These are phyloP conservation scores for Astragalus glycyphyllos DNA, from an alignment of 306 rosid genomes.

Conservation along the genomic window DNA sequence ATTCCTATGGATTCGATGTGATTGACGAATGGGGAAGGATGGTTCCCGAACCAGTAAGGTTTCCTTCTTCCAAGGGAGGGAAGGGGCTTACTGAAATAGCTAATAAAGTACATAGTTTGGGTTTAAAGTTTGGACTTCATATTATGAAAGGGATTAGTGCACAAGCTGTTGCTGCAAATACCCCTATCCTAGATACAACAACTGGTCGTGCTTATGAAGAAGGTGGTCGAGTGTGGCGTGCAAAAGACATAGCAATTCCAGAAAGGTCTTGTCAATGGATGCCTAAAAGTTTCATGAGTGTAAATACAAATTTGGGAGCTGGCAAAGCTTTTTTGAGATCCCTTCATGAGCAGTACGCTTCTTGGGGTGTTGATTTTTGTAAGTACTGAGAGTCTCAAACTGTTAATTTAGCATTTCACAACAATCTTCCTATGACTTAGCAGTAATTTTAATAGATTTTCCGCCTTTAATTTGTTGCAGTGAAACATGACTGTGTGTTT, in stretches of 20 bases:
- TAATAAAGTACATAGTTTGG: constrained; percentile 74
- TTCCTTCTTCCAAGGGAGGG: constrained; percentile 89
- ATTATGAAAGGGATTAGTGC: constrained; percentile 98
- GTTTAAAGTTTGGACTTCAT: constrained; percentile 96
- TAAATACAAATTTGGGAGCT: constrained; percentile 76
- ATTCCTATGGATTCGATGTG: constrained; percentile 89
- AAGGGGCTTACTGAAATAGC: constrained; percentile 77
- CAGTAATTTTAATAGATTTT: too few relatives aligned
- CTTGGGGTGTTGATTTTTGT: constrained; percentile 87
- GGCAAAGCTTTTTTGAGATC: constrained; percentile 90
- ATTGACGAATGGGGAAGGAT: constrained; percentile 96
- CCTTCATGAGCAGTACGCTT: constrained; percentile 80
- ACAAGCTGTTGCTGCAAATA: constrained; percentile 89
- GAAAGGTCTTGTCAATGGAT: constrained; percentile 91
- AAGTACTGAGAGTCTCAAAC: constrained; percentile 57
- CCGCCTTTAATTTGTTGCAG: constrained; percentile 52
- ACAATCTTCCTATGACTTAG: too few relatives aligned
- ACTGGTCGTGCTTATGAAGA: constrained; percentile 73
- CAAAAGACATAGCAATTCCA: constrained; percentile 77
- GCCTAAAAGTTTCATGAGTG: constrained; percentile 92
- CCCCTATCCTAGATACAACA: constrained; percentile 78
- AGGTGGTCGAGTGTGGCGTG: constrained; percentile 74
- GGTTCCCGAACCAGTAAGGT: constrained; percentile 82
- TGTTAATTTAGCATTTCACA: too few relatives aligned
- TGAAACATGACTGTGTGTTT: constrained; percentile 95